A percentile compares a stretch with the other conserved stretches of the same genome.
Evolutionary conservation across 805 yeast species (phyloP).

Genomic region (Starmerella scarabaei): DNA sequence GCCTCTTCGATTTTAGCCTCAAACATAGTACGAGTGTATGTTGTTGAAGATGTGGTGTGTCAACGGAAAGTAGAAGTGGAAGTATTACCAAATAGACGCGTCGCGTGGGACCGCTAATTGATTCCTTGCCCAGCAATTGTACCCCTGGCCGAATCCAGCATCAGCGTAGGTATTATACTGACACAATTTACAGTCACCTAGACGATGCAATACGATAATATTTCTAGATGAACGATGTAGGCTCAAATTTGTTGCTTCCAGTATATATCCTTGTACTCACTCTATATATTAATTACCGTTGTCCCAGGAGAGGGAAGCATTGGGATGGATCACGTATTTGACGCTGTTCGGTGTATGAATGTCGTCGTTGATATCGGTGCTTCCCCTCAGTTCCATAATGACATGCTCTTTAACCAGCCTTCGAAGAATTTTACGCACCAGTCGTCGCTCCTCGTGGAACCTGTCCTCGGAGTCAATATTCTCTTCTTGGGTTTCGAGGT

Average conservation of each 20-base stretch:
- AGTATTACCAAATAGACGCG: neutral
- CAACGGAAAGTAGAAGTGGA: neutral
- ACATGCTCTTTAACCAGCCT: constrained; percentile 75
- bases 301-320: constrained; percentile 16
- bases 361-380: constrained; percentile 28
- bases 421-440: constrained; percentile 68
- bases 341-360: constrained; percentile 19
- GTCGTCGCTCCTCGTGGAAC: constrained; percentile 52
- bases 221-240: too few species aligned
- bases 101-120: constrained; percentile 3
- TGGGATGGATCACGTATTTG: constrained; percentile 28
- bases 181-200: too few species aligned
- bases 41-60: too few species aligned
- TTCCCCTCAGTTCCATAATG: constrained; percentile 52
- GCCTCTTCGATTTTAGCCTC: constrained; percentile 97
- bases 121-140: too few species aligned
- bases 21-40: constrained; percentile 54
- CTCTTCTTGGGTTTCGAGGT: constrained; percentile 59
- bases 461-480: constrained; percentile 57
- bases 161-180: too few species aligned
- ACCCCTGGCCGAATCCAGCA: too few species aligned
- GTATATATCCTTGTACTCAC: too few species aligned
- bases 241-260: too few species aligned
- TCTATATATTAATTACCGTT: neutral
- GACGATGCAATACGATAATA: too few species aligned